Conservation (phyloP, 2,329 filamentous ascomycete genomes). For the Didymella pomorum region DNA sequence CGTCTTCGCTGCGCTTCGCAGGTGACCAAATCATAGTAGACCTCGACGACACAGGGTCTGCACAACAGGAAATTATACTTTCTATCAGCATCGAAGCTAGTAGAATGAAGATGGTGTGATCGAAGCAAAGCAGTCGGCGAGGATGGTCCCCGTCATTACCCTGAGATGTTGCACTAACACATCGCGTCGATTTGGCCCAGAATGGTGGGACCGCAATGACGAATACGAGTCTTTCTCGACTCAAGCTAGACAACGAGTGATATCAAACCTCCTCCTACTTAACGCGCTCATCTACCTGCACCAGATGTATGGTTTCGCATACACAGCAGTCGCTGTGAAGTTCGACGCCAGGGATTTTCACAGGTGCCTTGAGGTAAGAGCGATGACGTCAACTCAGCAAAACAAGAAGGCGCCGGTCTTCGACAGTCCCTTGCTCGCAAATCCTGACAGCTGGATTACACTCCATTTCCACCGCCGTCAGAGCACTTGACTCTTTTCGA, state of each 20-base stretch:
- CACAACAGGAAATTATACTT: neutral
- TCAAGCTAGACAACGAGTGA: neutral
- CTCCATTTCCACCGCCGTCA: no score
- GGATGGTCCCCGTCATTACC: neutral
- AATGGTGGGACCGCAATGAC: neutral
- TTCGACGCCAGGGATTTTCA: no score
- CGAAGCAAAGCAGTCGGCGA: neutral
- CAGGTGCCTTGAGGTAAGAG: no score
- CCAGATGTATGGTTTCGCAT: neutral
- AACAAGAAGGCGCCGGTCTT: no score
- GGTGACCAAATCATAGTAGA: neutral
- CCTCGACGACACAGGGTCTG: neutral
- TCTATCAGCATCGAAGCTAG: neutral
- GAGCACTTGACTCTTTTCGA: no score
- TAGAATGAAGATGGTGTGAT: neutral
- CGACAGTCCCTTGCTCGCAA: no score
- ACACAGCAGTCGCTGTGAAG: neutral
- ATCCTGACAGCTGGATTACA: no score
- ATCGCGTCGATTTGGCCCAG: neutral
- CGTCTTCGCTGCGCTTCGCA: neutral
- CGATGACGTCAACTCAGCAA: no score
- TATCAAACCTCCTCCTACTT: neutral
- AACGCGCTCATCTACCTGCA: neutral
- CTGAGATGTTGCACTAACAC: neutral
- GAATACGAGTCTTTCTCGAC: neutral